Conservation (phyloP, 2,329 filamentous ascomycete genomes). For the Pseudogymnoascus verrucosus region DNA sequence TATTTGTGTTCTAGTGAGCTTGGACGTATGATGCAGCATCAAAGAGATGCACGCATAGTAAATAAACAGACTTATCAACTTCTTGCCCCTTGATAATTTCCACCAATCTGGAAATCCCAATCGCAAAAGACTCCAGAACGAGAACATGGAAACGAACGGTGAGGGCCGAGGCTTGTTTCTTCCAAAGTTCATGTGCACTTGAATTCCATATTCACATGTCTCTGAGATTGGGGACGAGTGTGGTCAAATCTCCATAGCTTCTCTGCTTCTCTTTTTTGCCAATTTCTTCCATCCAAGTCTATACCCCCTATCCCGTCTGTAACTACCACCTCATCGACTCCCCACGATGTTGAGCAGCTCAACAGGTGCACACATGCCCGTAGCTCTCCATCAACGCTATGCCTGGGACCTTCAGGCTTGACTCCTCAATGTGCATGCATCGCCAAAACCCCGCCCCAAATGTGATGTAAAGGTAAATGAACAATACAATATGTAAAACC, state of each 20-base stretch:
- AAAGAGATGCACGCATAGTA: neutral
- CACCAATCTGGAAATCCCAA: neutral
- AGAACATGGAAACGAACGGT: neutral
- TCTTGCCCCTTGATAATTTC: neutral
- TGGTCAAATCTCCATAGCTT: neutral
- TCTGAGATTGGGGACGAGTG: neutral
- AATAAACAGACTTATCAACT: neutral
- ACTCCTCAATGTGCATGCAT: neutral
- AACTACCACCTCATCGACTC: neutral
- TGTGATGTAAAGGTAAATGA: neutral
- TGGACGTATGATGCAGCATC: neutral
- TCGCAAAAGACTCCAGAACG: neutral
- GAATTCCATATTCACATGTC: neutral
- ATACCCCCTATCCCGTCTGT: neutral
- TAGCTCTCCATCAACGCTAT: neutral
- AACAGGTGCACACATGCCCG: neutral
- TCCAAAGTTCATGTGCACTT: neutral
- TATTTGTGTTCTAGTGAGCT: neutral
- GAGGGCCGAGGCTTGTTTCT: neutral
- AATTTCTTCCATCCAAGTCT: neutral
- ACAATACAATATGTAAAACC: constrained; percentile 2
- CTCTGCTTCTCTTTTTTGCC: neutral
- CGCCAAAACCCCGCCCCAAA: neutral
- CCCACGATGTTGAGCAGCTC: neutral
- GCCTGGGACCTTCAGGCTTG: neutral